Base-by-base conservation (phyloP, 2,329 filamentous ascomycete species). In the Trichoderma harzianum region DNA sequence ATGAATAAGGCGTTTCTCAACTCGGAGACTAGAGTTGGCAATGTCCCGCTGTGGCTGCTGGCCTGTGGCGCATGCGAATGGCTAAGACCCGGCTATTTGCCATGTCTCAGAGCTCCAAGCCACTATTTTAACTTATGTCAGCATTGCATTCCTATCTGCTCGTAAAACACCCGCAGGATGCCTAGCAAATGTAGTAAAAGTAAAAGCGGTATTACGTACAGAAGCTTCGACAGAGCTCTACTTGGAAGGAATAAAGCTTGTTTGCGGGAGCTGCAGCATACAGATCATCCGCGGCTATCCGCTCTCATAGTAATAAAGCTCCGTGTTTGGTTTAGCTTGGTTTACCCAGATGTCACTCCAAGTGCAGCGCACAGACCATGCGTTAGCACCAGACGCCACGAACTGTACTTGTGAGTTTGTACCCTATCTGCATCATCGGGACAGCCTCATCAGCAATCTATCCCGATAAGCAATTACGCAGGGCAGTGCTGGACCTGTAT, bases 41-140 rank as follows among this genome's bases (percentile, higher is more conserved):
- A 72, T 74, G 74, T 74, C 75, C 75, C 73, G 74, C 71, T 73
- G 75, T 76, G 75, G 74, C 75, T 74, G 51, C n/a, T 28, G 16
- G 16, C 24, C 18, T 64, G 68, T 70, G 68, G 68, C 68, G 68
- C 60, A 43, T 51, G 55, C 7, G 0, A 21, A 69, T 53, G 66
- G 66, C 57, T 69, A 36, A 69, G 57, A 36, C 55, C 66, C 70
- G 62, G 62, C 55, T 55, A 68, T 69, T 69, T 69, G 55, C 57
- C 39, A 14, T 26, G 7, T 61, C 36, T 7, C 36, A 39, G 36
- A 39, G 36, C 36, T 39, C 36, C 16, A 39, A 39, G 36, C 36
- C 36, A 39, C 36, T 30, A 24, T 6, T 12, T 4, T 7, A 6
- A 34, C 28, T 34, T 60, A 28, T 16, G 53, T 57, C 53, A 57